Evolutionary conservation across 257 asterid species (phyloP).

Genomic region (Solanum stenotomum): DNA sequence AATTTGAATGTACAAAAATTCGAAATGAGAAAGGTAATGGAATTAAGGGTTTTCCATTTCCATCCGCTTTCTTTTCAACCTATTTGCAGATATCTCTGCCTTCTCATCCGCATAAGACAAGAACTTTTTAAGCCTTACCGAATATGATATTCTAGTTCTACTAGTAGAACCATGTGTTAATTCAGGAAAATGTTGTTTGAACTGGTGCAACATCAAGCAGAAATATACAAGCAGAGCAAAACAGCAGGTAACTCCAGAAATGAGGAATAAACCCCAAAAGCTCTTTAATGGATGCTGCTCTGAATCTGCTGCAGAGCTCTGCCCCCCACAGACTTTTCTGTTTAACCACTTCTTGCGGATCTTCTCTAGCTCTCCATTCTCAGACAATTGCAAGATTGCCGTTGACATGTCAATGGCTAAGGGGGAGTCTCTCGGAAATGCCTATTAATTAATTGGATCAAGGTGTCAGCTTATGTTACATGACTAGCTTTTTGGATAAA

Average conservation of each 20-base stretch:
- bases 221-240: constrained; percentile 30
- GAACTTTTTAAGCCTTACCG: constrained; percentile 31
- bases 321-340: constrained; percentile 18
- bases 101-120: constrained; percentile 51
- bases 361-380: constrained; percentile 24
- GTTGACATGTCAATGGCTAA: constrained; percentile 25
- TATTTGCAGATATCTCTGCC: constrained; percentile 34
- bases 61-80: constrained; percentile 41
- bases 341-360: constrained; percentile 20
- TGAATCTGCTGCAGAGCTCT: constrained; percentile 12
- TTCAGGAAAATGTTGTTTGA: constrained; percentile 22
- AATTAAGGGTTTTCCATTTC: constrained; percentile 5
- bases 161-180: neutral
- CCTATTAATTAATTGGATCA: constrained; percentile 5
- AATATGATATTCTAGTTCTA: constrained; percentile 2
- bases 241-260: constrained; percentile 37
- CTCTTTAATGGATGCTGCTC: constrained; percentile 36
- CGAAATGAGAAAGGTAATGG: neutral
- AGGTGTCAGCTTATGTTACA: neutral
- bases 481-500: neutral
- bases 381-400: constrained; percentile 21
- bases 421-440: constrained; percentile 32
- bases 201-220: constrained; percentile 23
- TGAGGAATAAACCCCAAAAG: constrained; percentile 61
- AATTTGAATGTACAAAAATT: neutral